A percentile compares a stretch with the other conserved stretches of the same genome.
Evolutionary conservation across 495 filamentous ascomycete species (phyloP).

Genomic region (Penicillium alfredii): DNA sequence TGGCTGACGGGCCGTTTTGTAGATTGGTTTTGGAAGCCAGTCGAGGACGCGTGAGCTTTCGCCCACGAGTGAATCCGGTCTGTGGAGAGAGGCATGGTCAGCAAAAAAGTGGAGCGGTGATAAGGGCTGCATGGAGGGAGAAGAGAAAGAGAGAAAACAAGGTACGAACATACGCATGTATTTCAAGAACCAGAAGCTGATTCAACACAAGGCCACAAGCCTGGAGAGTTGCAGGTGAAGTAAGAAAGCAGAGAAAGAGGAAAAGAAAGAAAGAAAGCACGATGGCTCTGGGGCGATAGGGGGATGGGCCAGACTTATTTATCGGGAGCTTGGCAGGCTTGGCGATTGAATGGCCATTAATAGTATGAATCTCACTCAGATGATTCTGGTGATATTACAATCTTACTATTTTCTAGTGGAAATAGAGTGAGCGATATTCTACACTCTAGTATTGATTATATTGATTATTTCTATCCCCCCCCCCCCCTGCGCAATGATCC

Average conservation of each 20-base stretch:
- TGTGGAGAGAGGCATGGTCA: slow-evolving; percentile 13
- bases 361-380: too few species aligned
- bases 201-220: slow-evolving; percentile 12
- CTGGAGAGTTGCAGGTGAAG: slow-evolving; percentile 5
- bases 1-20: slow-evolving; percentile 7
- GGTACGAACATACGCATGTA: slow-evolving; percentile 37
- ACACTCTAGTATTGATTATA: too few species aligned
- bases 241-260: neutral
- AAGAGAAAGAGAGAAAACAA: neutral
- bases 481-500: too few species aligned
- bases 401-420: too few species aligned
- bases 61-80: slow-evolving; percentile 46
- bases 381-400: too few species aligned
- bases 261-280: slow-evolving; percentile 1
- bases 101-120: slow-evolving; percentile 7
- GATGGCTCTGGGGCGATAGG: slow-evolving; percentile 2
- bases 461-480: too few species aligned
- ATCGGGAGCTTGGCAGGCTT: slow-evolving; percentile 13
- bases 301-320: slow-evolving; percentile 9
- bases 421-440: neutral
- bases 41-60: slow-evolving; percentile 43
- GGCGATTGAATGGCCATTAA: too few species aligned
- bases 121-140: neutral
- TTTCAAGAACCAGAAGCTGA: slow-evolving; percentile 28
- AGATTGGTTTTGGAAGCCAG: slow-evolving; percentile 6